Evolutionary conservation across 2,329 filamentous ascomycete species (phyloP).

Genomic region (Aspergillus jensenii): DNA sequence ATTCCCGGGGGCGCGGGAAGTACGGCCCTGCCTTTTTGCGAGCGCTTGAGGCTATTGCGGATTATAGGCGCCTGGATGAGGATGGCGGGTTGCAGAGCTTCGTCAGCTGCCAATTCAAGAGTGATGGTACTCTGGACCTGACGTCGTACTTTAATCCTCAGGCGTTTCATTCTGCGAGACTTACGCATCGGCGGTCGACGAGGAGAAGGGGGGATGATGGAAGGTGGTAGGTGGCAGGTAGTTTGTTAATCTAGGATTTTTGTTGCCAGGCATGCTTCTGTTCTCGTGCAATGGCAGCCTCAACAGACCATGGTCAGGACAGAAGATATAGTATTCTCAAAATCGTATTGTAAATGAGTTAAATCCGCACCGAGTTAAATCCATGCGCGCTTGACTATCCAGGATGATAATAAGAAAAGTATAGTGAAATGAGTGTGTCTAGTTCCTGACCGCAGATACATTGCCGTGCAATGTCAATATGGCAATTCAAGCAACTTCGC

Average conservation of each 20-base stretch:
- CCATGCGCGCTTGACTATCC: too few relatives aligned
- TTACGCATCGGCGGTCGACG: background rate
- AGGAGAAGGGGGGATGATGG: constrained; percentile 2
- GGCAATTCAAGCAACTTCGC: too few relatives aligned
- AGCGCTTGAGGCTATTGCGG: constrained; percentile 2
- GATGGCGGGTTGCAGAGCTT: constrained; percentile 1
- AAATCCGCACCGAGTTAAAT: too few relatives aligned
- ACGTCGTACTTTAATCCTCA: constrained; percentile 8
- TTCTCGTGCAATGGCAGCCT: background rate
- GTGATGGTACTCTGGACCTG: background rate
- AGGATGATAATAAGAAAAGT: too few relatives aligned
- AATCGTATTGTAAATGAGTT: too few relatives aligned
- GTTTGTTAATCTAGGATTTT: background rate
- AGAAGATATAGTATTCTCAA: too few relatives aligned
- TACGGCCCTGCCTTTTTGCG: background rate
- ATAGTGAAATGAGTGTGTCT: too few relatives aligned
- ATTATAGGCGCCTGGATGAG: constrained; percentile 6
- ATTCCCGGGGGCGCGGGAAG: background rate
- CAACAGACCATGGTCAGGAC: too few relatives aligned
- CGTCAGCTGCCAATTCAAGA: constrained; percentile 2
- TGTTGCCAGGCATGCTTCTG: background rate
- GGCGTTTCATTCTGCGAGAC: constrained; percentile 3
- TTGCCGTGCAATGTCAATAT: too few relatives aligned
- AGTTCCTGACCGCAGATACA: too few relatives aligned
- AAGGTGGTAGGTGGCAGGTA: background rate